Base-by-base conservation (phyloP, 768 basidiomycete genomes). In the Podaxis pistillaris region DNA sequence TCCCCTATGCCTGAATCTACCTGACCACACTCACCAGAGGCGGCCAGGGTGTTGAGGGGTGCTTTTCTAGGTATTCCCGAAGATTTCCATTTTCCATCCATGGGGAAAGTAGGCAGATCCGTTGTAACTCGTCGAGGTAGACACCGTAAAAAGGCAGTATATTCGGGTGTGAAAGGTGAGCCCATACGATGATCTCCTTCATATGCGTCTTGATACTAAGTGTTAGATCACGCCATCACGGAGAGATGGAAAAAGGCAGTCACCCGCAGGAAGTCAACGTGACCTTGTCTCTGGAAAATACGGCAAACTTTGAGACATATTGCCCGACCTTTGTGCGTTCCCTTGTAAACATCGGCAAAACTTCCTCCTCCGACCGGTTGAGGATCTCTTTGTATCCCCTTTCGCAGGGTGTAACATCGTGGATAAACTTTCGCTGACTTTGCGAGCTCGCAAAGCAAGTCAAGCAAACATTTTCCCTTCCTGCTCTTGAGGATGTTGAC, bases 91-190 rank as follows among this genome's bases (percentile, higher is more conserved):
- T 64, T 8, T 53, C 60, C 33, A 65, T 66, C 65, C 65, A 70
- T 11, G 68, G 68, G 8, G 68, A 68, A 0, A 71, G 55, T 2
- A 71, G 41, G n/a, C 58, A 66, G 1, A 66, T 55, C 33, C 49
- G 15, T 5, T 17, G 51, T 26, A 15, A 13, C 11, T 26, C 52
- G 33, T 65, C 47, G 17, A 66, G 61, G 49, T 67, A 78, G 13
- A 74, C 53, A 3, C 77, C 76, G 65, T 72, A 71, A 26, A 78
- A 62, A 1, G 75, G 76, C 30, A 78, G 62, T n/a, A 78, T 71
- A 40, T 77, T 77, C 0, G 68, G 66, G 58, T 79, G 78, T 0
- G 58, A 64, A 7, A 78, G 49, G 58, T 73, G 69, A 7, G 66
- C 66, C 76, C 77, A 78, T 46, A 72, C 49, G 22, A 74, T 66